phyloP scores from a whole-genome alignment of 805 yeast species.

The Dipodascus albidus region DNA sequence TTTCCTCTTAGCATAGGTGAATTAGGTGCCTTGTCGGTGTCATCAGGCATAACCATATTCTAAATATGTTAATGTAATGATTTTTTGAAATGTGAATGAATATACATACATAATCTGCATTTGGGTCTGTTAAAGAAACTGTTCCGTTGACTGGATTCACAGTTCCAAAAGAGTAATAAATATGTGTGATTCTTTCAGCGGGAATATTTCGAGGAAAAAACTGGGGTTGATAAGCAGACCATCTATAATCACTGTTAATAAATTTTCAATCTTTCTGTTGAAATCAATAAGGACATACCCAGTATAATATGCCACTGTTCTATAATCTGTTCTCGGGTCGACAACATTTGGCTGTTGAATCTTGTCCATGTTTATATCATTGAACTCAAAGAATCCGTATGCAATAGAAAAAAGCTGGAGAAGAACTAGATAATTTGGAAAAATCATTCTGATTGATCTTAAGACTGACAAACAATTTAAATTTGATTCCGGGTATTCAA shows the following conservation, averaged over 20 bases:
- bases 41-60: conserved; percentile 5
- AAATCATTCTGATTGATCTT: too few species aligned
- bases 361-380: too few species aligned
- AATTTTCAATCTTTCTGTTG: too few species aligned
- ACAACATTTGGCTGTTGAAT: too few species aligned
- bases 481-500: too few species aligned
- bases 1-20: conserved; percentile 29
- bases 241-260: neutral
- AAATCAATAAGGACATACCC: neutral
- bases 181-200: conserved; percentile 41
- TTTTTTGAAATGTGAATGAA: neutral
- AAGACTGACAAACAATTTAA: too few species aligned
- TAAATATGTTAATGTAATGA: too few species aligned
- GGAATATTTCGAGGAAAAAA: conserved; percentile 57
- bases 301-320: neutral
- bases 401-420: too few species aligned
- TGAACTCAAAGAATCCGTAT: too few species aligned
- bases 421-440: too few species aligned
- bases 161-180: conserved; percentile 68
- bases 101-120: conserved; percentile 42
- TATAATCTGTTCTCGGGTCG: neutral
- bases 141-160: conserved; percentile 44
- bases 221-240: conserved; percentile 48
- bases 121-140: conserved; percentile 44
- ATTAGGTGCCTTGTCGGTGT: conserved; percentile 20